Evolutionary conservation across 257 asterid genomes (phyloP).

Genomic region (Solanum sitiens): DNA sequence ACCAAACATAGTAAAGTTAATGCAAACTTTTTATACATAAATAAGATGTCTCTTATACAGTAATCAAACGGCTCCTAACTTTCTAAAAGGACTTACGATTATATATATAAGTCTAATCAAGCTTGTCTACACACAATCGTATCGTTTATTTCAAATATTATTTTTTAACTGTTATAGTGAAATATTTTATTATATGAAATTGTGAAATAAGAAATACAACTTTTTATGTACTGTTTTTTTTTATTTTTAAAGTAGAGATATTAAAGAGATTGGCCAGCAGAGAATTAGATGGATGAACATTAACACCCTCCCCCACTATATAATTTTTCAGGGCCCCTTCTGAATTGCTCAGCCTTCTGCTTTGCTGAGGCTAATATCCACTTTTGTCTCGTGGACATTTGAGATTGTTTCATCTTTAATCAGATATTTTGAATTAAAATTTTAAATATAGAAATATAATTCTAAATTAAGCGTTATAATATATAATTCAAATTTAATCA

Average conservation of each 20-base stretch:
- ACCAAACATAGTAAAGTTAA: too few relatives aligned
- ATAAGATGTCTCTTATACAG: too few relatives aligned
- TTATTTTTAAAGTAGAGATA: background rate
- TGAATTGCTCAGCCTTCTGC: background rate
- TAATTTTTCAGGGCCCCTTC: background rate
- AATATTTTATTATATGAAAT: background rate
- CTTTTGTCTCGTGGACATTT: background rate
- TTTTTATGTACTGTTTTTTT: background rate
- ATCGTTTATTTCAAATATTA: background rate
- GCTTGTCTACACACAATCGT: background rate
- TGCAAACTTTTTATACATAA: too few relatives aligned
- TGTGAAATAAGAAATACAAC: background rate
- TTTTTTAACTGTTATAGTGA: background rate
- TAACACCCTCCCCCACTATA: background rate
- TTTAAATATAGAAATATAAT: too few relatives aligned
- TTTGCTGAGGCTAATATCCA: background rate
- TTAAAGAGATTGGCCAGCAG: background rate
- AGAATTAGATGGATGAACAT: background rate
- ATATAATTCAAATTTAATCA: too few relatives aligned
- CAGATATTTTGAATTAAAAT: rapidly evolving
- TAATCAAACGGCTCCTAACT: too few relatives aligned
- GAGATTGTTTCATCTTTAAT: background rate
- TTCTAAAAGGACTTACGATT: background rate
- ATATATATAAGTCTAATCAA: background rate
- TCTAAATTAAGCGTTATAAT: too few relatives aligned